Evolutionary conservation across 176 grass and related monocot genomes (phyloP), one percentile per base, ranked within the genome.

Genomic region (Triticum monococcum): DNA sequence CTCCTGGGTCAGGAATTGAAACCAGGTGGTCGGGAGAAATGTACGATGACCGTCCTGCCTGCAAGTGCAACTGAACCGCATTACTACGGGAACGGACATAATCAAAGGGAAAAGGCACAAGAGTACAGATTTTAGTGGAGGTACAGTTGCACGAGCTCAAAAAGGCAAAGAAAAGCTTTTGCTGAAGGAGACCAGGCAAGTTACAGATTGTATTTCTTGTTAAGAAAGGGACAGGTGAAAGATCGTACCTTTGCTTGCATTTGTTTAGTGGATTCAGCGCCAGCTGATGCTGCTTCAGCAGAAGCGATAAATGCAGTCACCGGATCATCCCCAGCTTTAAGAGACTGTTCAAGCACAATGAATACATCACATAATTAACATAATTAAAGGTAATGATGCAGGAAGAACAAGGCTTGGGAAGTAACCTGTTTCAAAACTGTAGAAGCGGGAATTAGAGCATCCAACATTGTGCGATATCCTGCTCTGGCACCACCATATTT

Each of bases 371-470:
- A 57, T n/a, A 77, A 81, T 26, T 37, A 78, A 87, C 26, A 56
- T 22, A 77, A 81, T 26, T 37, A 74, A 32, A 12, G 31, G 54
- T n/a, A 85, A 72, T 56, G 12, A 59, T 71, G 81, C 20, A 77
- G 9, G 23, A 89, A 83, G 40, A 80, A 24, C 17, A 37, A 37
- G 25, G 79, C 65, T 79, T 18, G 43, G 24, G 25, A 87, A 63
- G 56, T 68, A 33, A 86, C 97, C 94, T 96, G 89, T 90, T 87
- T 94, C 72, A 99, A 83, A 48, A 86, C 86, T 73, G 84, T 84
- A 77, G 85, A 91, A 78, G 97, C 97, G 78, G 97, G 94, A 93
- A 99, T 96, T 30, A 99, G 94, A 80, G 97, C 97, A 92, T 99
- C 97, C 50, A 99, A 84, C 97, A 99, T 96, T 36, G 97, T 99